phyloP scores from a whole-genome alignment of 2,329 filamentous ascomycete genomes.

The Cyanodermella asteris region DNA sequence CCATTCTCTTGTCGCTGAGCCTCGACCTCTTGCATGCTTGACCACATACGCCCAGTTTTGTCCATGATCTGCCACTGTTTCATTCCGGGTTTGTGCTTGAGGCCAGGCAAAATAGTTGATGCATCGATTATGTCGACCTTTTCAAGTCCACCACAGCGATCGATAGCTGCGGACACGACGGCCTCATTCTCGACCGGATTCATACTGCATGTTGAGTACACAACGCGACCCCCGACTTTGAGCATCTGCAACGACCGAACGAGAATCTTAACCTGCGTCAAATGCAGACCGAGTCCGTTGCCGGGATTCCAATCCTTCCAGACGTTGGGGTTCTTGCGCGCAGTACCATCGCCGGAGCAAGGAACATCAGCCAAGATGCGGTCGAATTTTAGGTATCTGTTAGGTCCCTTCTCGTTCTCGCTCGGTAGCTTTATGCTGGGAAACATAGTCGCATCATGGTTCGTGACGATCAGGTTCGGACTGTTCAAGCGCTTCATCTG shows the following conservation, averaged over 20 bases:
- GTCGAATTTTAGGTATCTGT: slow-evolving; percentile 82
- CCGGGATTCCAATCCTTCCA: slow-evolving; percentile 90
- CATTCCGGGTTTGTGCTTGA: slow-evolving; percentile 59
- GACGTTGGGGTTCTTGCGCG: slow-evolving; percentile 77
- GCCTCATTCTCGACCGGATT: slow-evolving; percentile 96
- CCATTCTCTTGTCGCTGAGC: slow-evolving; percentile 39
- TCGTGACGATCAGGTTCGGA: slow-evolving; percentile 88
- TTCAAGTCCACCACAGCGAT: slow-evolving; percentile 60
- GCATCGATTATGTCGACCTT: slow-evolving; percentile 76
- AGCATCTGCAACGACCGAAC: slow-evolving; percentile 87
- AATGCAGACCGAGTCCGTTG: slow-evolving; percentile 68
- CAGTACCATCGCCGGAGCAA: slow-evolving; percentile 85
- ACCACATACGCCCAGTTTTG: slow-evolving; percentile 58
- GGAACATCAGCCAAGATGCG: slow-evolving; percentile 91
- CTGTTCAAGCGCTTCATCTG: slow-evolving; percentile 95
- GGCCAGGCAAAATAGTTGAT: slow-evolving; percentile 49
- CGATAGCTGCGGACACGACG: slow-evolving; percentile 69
- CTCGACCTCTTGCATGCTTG: slow-evolving; percentile 61
- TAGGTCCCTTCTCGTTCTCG: slow-evolving; percentile 30
- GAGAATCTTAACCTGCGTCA: slow-evolving; percentile 72
- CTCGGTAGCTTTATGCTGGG: slow-evolving; percentile 72
- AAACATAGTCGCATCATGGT: slow-evolving; percentile 92
- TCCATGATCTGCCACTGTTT: slow-evolving; percentile 81
- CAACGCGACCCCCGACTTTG: slow-evolving; percentile 80
- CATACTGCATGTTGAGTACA: slow-evolving; percentile 98